Percentiles rank a stretch among this genome's conserved stretches.
Evolutionary conservation across 371 early-diverging fungal species (phyloP).

Genomic region (Nosema muscidifuracis): DNA sequence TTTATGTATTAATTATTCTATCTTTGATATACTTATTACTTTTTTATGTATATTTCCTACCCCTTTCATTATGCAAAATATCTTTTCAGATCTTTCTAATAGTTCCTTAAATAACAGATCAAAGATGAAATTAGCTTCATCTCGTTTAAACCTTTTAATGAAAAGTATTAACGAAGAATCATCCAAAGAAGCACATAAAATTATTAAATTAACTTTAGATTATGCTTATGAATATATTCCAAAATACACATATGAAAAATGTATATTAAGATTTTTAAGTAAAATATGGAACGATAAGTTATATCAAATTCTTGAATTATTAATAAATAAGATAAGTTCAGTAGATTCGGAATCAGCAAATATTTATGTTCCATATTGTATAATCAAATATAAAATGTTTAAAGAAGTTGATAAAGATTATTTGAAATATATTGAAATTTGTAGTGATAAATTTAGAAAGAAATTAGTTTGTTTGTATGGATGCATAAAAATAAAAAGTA

Average conservation of each 20-base stretch:
- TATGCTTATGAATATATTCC: not conserved
- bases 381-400: conserved; percentile 5
- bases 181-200: not conserved
- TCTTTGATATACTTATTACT: no score
- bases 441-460: not conserved
- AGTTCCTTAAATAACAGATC: no score
- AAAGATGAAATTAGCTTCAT: not conserved
- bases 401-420: not conserved
- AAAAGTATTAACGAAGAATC: not conserved
- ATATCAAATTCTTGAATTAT: not conserved
- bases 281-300: not conserved
- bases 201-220: not conserved
- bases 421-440: not conserved
- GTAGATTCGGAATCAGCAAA: not conserved
- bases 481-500: not conserved
- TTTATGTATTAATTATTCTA: no score
- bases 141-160: not conserved
- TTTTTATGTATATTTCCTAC: no score
- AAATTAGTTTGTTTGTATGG: not conserved
- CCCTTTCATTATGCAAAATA: no score
- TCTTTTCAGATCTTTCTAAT: no score
- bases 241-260: not conserved
- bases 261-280: not conserved
- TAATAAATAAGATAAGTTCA: not conserved
- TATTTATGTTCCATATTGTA: not conserved